Evolutionary conservation across 139 green algal species (phyloP).

Genomic region (Micractinium sp.): DNA sequence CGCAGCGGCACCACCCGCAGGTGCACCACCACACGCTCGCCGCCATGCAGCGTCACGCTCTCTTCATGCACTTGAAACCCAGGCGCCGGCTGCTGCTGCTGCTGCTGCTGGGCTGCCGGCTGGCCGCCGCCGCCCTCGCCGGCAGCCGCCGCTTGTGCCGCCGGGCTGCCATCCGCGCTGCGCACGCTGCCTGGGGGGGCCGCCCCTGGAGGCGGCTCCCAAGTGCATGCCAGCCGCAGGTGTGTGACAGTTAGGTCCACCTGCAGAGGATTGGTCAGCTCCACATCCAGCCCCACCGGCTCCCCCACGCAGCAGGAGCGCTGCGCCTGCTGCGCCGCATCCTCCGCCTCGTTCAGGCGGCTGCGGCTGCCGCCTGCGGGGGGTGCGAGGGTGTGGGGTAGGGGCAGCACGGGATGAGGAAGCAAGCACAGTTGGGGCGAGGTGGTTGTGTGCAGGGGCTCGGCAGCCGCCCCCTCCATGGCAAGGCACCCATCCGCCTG

Average conservation of each 20-base stretch:
- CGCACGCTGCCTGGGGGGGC: constrained; percentile 38
- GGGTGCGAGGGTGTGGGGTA: too few relatives aligned
- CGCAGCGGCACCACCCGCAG: constrained; percentile 62
- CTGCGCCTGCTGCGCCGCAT: constrained; percentile 29
- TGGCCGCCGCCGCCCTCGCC: constrained; percentile 23
- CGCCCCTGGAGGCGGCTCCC: constrained; percentile 34
- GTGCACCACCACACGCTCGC: constrained; percentile 56
- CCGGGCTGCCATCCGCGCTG: background rate
- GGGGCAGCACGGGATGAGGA: background rate
- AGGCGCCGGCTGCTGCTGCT: constrained; percentile 8
- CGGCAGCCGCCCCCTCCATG: too few relatives aligned
- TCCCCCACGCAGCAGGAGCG: constrained; percentile 70
- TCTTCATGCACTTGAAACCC: constrained; percentile 38
- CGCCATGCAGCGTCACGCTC: constrained; percentile 38
- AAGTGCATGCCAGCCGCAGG: constrained; percentile 74
- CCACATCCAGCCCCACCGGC: constrained; percentile 72
- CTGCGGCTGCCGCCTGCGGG: constrained; percentile 44
- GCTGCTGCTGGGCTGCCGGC: background rate
- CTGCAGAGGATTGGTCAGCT: constrained; percentile 82
- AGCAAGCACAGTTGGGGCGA: background rate
- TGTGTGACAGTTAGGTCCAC: constrained; percentile 67
- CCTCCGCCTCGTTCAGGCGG: constrained; percentile 36
- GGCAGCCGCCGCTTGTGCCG: constrained; percentile 44
- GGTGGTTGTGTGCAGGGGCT: background rate
- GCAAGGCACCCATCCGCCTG: too few relatives aligned